phyloP scores from a whole-genome alignment of 768 basidiomycete genomes.

The Cystofilobasidium ferigula region DNA sequence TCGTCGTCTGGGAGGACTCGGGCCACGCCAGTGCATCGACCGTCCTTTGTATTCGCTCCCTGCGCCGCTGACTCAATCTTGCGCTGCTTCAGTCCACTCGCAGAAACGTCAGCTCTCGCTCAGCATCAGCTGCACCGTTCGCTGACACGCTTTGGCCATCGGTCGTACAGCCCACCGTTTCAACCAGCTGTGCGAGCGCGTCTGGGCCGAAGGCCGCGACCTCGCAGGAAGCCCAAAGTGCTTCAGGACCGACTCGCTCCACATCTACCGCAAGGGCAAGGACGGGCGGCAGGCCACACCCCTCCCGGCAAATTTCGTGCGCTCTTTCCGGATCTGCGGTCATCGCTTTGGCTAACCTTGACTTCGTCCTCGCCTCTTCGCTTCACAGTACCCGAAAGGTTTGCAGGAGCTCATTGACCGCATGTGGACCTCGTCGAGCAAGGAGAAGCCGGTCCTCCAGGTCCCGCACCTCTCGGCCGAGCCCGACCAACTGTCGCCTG shows the following conservation, averaged over 20 bases:
- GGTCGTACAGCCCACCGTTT: not conserved
- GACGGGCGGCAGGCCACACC: not conserved
- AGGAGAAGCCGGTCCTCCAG: not conserved
- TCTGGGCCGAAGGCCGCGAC: not conserved
- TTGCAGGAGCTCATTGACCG: conserved; percentile 1
- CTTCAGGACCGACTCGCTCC: conserved; percentile 2
- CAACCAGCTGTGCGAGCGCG: conserved; percentile 11
- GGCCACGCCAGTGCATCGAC: conserved; percentile 15
- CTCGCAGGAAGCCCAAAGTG: not conserved
- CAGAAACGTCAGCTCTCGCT: too few species aligned
- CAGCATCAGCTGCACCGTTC: too few species aligned
- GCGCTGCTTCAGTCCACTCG: not conserved
- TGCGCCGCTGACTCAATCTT: not conserved
- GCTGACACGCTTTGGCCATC: too few species aligned
- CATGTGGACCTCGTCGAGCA: not conserved
- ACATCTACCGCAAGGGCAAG: not conserved
- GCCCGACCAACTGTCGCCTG: not conserved
- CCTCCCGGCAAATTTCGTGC: conserved; percentile 1
- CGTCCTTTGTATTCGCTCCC: not conserved
- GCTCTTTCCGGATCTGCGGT: not conserved
- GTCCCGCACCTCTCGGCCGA: not conserved
- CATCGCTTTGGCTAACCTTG: not conserved
- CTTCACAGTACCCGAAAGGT: conserved; percentile 1
- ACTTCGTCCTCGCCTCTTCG: not conserved
- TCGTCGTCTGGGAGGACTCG: conserved; percentile 15